A percentile compares a stretch with the other conserved stretches of the same genome.
phyloP scores from a whole-genome alignment of 345 rosid genomes.

The Ailanthus altissimus region DNA sequence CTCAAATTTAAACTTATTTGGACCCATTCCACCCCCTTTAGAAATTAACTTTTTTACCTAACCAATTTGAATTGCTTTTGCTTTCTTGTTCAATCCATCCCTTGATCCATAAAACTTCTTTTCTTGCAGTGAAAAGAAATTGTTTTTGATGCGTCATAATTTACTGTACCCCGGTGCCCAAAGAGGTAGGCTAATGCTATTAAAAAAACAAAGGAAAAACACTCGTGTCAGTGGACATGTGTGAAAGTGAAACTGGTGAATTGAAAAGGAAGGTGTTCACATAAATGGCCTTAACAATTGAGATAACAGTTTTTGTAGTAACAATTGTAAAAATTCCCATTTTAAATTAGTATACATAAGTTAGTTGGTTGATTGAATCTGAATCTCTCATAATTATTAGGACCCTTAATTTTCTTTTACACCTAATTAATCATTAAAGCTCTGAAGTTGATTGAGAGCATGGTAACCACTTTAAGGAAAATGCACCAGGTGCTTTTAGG shows the following conservation, averaged over 20 bases:
- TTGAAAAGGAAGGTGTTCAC: not conserved
- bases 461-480: no score
- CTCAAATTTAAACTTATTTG: slow-evolving; percentile 16
- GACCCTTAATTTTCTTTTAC: no score
- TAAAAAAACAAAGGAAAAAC: no score
- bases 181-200: not conserved
- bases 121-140: not conserved
- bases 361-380: no score
- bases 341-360: no score
- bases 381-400: no score
- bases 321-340: no score
- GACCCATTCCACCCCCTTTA: slow-evolving; percentile 22
- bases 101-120: not conserved
- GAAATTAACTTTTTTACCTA: slow-evolving; percentile 32
- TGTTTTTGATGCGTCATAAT: not conserved
- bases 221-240: not conserved
- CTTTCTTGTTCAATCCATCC: not conserved
- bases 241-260: not conserved
- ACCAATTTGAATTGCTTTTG: not conserved
- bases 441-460: no score
- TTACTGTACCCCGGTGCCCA: not conserved
- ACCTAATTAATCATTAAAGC: no score
- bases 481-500: not conserved
- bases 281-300: not conserved
- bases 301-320: no score